Percentiles rank a stretch among this genome's conserved stretches.
Evolutionary conservation across 805 yeast species (phyloP).

Genomic region (Wickerhamomyces subpelliculosus): DNA sequence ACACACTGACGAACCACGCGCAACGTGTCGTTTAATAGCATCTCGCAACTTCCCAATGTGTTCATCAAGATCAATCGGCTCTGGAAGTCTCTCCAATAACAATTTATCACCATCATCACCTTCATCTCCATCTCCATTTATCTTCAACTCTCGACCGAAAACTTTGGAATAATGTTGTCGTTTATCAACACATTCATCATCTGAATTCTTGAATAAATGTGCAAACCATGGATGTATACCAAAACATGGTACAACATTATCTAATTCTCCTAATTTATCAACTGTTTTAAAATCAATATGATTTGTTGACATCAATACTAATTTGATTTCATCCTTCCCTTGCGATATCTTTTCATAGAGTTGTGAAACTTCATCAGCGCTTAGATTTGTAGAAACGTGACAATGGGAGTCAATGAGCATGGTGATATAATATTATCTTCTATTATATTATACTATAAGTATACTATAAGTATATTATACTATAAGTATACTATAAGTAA

Average conservation of each 20-base stretch:
- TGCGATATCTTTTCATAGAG: slow-evolving; percentile 1
- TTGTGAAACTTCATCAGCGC: slow-evolving; percentile 1
- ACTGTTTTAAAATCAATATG: slow-evolving; percentile 29
- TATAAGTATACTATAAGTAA: no score
- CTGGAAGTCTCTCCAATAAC: slow-evolving; percentile 47
- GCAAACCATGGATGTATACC: slow-evolving; percentile 94
- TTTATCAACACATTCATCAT: slow-evolving; percentile 25
- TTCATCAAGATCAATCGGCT: slow-evolving; percentile 41
- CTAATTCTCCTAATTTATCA: slow-evolving; percentile 14
- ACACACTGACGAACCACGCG: no score
- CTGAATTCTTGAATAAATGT: slow-evolving; percentile 55
- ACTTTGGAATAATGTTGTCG: slow-evolving; percentile 50
- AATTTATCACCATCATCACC: slow-evolving; percentile 21
- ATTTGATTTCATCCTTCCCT: slow-evolving; percentile 4
- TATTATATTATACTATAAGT: no score
- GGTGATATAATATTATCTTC: no score
- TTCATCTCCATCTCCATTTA: neutral
- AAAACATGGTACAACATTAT: slow-evolving; percentile 35
- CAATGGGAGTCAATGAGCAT: slow-evolving; percentile 38
- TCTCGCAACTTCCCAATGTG: slow-evolving; percentile 21
- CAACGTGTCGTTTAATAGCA: neutral
- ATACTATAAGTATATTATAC: no score
- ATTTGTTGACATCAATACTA: slow-evolving; percentile 42
- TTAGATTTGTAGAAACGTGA: slow-evolving; percentile 20
- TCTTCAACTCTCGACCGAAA: slow-evolving; percentile 32